A percentile compares a stretch with the other conserved stretches of the same genome.
phyloP scores from a whole-genome alignment of 2,329 filamentous ascomycete species.

The Apiospora pterosperma region DNA sequence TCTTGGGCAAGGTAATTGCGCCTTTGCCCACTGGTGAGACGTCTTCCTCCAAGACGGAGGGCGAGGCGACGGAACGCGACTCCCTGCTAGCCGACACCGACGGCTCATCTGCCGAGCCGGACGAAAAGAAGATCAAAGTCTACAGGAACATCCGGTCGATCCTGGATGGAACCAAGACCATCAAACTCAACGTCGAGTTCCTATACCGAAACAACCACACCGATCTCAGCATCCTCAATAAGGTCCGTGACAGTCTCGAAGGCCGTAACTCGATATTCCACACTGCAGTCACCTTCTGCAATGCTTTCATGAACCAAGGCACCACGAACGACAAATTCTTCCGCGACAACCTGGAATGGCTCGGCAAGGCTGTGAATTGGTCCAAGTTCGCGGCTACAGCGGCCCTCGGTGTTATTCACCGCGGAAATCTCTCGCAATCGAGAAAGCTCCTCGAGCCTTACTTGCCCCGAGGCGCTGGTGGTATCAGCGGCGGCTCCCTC shows the following conservation, averaged over 20 bases:
- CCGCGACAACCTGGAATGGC: slow-evolving; percentile 94
- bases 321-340: slow-evolving; percentile 99
- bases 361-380: slow-evolving; percentile 98
- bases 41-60: slow-evolving; percentile 36
- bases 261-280: slow-evolving; percentile 98
- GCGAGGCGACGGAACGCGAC: slow-evolving; percentile 41
- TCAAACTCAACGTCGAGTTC: slow-evolving; percentile 93
- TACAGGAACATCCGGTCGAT: slow-evolving; percentile 64
- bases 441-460: slow-evolving; percentile 94
- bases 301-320: slow-evolving; percentile 98
- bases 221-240: slow-evolving; percentile 89
- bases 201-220: slow-evolving; percentile 93
- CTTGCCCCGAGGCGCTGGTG: slow-evolving; percentile 67
- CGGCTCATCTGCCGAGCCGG: slow-evolving; percentile 27
- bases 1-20: slow-evolving; percentile 83
- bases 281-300: slow-evolving; percentile 93
- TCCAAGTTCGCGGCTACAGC: slow-evolving; percentile 98
- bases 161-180: slow-evolving; percentile 87
- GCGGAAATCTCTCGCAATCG: slow-evolving; percentile 89
- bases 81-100: slow-evolving; percentile 45
- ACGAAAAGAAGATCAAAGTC: slow-evolving; percentile 51
- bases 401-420: slow-evolving; percentile 92
- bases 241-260: slow-evolving; percentile 92
- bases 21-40: slow-evolving; percentile 62
- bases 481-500: slow-evolving; percentile 76